These are phyloP conservation scores for Coffea eugenioides DNA, from an alignment of 257 asterid species.

Conservation along the genomic window DNA sequence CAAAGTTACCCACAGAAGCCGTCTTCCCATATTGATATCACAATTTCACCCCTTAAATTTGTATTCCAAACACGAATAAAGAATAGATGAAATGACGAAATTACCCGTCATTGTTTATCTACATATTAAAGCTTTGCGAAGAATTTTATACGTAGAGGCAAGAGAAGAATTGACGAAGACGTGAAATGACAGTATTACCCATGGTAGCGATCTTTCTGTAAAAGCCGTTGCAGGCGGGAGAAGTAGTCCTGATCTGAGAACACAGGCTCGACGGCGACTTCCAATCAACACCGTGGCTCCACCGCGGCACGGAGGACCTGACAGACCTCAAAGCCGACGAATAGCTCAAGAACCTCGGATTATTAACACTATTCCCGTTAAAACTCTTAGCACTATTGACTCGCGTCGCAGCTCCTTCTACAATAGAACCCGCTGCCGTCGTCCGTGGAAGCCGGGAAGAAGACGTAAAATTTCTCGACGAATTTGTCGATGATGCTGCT, in stretches of 20 bases:
- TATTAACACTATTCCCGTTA: constrained; percentile 22
- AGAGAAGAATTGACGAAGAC: not conserved
- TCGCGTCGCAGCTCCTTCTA: no score
- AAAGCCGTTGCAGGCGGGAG: constrained; percentile 43
- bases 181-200: constrained; percentile 41
- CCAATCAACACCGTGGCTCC: constrained; percentile 96
- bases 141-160: not conserved
- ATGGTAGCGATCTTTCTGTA: constrained; percentile 79
- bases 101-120: constrained; percentile 41
- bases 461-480: constrained; percentile 36
- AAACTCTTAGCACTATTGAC: not conserved
- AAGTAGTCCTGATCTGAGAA: constrained; percentile 75
- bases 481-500: constrained; percentile 41
- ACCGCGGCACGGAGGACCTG: constrained; percentile 47
- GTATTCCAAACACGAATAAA: no score
- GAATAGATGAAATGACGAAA: constrained; percentile 7
- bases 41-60: no score
- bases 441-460: constrained; percentile 20
- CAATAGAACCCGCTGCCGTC: not conserved
- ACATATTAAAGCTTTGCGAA: no score
- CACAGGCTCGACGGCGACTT: constrained; percentile 61
- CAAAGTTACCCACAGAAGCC: constrained; percentile 21
- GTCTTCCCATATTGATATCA: no score
- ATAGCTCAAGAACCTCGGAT: constrained; percentile 45
- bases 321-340: constrained; percentile 35